These are phyloP conservation scores for Citrullus colocynthis DNA, from an alignment of 306 rosid genomes.

Conservation along the genomic window DNA sequence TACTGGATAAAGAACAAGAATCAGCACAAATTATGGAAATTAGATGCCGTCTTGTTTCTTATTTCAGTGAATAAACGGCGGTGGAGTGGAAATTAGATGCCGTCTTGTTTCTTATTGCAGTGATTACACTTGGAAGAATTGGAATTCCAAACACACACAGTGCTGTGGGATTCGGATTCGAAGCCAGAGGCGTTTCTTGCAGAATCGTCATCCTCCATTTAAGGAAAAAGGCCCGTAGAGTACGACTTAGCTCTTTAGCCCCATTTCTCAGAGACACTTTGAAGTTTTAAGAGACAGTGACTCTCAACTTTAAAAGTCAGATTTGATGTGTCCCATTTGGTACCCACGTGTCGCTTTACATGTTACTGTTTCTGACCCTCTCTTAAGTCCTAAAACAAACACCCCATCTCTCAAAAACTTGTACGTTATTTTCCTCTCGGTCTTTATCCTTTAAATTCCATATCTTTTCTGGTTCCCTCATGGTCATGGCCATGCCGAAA, in stretches of 20 bases:
- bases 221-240: neutral
- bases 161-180: neutral
- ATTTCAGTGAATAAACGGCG: neutral
- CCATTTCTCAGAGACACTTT: neutral
- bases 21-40: too few species aligned
- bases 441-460: neutral
- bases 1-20: too few species aligned
- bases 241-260: neutral
- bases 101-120: too few species aligned
- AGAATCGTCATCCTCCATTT: constrained; percentile 2
- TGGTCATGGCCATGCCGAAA: neutral
- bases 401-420: neutral
- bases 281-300: constrained; percentile 10
- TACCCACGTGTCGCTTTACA: constrained; percentile 35
- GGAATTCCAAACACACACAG: neutral
- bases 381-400: neutral
- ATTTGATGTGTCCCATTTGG: constrained; percentile 38
- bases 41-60: too few species aligned
- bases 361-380: constrained; percentile 10
- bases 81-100: neutral
- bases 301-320: neutral
- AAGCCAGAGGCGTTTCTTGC: neutral
- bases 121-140: neutral
- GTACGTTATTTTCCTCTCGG: neutral
- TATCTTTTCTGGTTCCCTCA: neutral